phyloP scores from a whole-genome alignment of 495 filamentous ascomycete genomes.

The Haplographium delicatum region DNA sequence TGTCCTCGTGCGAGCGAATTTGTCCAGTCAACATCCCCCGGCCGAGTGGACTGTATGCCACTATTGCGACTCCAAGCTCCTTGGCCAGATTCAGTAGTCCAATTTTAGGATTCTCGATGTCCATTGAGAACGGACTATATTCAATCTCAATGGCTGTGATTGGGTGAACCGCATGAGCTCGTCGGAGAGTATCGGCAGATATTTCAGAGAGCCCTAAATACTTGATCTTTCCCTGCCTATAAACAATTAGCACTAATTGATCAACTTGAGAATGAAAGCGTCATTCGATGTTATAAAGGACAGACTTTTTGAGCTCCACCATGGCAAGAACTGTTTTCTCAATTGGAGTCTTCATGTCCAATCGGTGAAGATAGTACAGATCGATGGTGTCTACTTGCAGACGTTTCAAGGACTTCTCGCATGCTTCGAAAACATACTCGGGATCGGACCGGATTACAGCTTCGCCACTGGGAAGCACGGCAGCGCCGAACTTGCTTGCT shows the following conservation, averaged over 20 bases:
- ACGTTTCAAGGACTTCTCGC: conserved; percentile 44
- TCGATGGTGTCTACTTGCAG: conserved; percentile 49
- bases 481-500: conserved; percentile 49
- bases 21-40: conserved; percentile 51
- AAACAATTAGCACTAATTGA: not conserved
- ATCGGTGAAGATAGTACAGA: conserved; percentile 50
- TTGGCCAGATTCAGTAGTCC: conserved; percentile 47
- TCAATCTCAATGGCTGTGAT: conserved; percentile 58
- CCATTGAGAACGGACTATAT: conserved; percentile 52
- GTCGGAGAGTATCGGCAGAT: conserved; percentile 47
- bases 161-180: conserved; percentile 52
- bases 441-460: conserved; percentile 40
- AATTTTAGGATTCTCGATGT: conserved; percentile 45
- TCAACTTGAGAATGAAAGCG: not conserved
- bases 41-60: conserved; percentile 58
- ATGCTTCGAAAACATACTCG: conserved; percentile 46
- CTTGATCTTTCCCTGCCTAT: conserved; percentile 52
- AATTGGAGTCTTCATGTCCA: conserved; percentile 45
- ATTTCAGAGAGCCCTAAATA: conserved; percentile 53
- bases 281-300: too few relatives aligned
- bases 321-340: conserved; percentile 51
- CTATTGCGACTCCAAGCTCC: conserved; percentile 54
- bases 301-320: conserved; percentile 27
- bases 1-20: conserved; percentile 36
- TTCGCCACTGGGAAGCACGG: conserved; percentile 4